Base-by-base conservation (phyloP, 1,284 basidiomycete species). In the Moesziomyces parantarcticus region DNA sequence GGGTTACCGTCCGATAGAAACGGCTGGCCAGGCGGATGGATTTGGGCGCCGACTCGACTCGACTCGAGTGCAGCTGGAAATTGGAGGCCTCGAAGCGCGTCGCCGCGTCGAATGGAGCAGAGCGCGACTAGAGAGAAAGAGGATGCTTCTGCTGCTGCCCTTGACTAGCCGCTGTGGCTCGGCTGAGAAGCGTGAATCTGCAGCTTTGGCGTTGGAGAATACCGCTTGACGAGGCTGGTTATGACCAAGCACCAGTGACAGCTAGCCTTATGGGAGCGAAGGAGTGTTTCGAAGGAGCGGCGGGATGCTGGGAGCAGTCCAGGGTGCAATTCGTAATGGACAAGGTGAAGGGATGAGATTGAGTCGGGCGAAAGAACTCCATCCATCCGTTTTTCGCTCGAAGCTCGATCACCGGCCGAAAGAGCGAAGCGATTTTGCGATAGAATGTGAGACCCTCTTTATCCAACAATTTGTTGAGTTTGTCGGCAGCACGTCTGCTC, bases 371-470 rank as follows among this genome's bases (percentile, higher is more conserved):
- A 70, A 64, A 70, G 67, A 70, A 40, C n/a, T 29, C 32, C 39
- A 34, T 48, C 39, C 50, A 58, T 50, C 43, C 47, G 25, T 26
- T 21, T n/a, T 32, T 26, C n/a, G 25, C 39, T 39, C 42, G n/a
- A 11, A 7, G 23, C 20, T 63, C 67, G 67, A 70, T 70, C 67
- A 70, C 67, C 61, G 67, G 67, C 67, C 67, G 67, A 70, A 64
- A 57, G 61, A 64, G 18, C 25, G 13, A 29, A 47, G 14, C 3
- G 10, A 11, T 32, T 29, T 7, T 5, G 8, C 13, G 29, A 11
- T 13, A 39, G 9, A n/a, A 39, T 32, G 29, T 45, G 20, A 22
- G 36, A 39, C n/a, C n/a, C n/a, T n/a, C n/a, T n/a, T n/a, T n/a
- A n/a, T n/a, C n/a, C n/a, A n/a, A n/a, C n/a, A n/a, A n/a, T n/a